Percentiles rank a stretch among this genome's conserved stretches.
These are phyloP conservation scores for Amaranthus palmeri DNA, from an alignment of 148 eudicot species.

Conservation along the genomic window DNA sequence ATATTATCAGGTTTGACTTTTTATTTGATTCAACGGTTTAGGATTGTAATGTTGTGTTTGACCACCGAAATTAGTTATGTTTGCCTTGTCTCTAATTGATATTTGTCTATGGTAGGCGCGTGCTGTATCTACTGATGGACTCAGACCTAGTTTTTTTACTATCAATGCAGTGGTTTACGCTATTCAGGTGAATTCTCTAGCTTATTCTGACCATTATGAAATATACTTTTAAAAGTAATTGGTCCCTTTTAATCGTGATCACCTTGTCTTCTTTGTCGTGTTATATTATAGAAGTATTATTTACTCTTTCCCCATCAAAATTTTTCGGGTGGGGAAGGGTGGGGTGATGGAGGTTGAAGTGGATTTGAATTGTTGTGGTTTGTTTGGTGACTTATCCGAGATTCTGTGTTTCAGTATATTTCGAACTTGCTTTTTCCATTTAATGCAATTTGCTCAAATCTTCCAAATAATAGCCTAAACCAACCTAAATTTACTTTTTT, in stretches of 20 bases:
- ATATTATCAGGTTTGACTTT: conserved; percentile 71
- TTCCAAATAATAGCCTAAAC: too few relatives aligned
- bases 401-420: too few relatives aligned
- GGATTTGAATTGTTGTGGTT: background rate
- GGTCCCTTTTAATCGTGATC: background rate
- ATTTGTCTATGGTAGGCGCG: conserved; percentile 54
- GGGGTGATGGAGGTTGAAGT: too few relatives aligned
- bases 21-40: background rate
- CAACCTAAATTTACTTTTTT: too few relatives aligned
- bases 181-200: conserved; percentile 60
- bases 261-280: background rate
- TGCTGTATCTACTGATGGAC: conserved; percentile 77
- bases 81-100: background rate
- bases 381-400: background rate
- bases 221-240: background rate
- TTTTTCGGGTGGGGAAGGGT: background rate
- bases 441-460: too few relatives aligned
- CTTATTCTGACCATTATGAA: background rate
- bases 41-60: background rate
- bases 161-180: conserved; percentile 76
- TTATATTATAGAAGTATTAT: too few relatives aligned
- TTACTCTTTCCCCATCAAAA: background rate
- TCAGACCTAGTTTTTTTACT: conserved; percentile 76
- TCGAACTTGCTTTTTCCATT: too few relatives aligned
- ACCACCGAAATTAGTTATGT: background rate